Conservation (phyloP, 257 asterid species). For the Solanum virginianum region DNA sequence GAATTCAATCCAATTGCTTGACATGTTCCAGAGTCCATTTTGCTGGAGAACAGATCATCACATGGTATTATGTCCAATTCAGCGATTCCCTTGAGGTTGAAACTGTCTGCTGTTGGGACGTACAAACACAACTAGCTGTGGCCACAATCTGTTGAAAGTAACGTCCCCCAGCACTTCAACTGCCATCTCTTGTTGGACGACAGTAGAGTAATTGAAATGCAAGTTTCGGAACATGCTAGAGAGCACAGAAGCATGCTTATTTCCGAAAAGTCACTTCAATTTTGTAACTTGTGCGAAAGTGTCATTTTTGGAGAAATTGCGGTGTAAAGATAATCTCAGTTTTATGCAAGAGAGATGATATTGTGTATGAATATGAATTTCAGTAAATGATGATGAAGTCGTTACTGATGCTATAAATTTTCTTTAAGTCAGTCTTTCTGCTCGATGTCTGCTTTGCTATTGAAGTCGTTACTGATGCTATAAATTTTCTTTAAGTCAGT, state of each 20-base stretch:
- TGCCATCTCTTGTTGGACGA: not conserved
- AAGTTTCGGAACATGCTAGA: not conserved
- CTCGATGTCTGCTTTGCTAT: too few species aligned
- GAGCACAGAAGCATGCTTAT: not conserved
- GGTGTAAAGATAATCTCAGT: not conserved
- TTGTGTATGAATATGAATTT: not conserved
- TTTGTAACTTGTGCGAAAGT: not conserved
- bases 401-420: not conserved
- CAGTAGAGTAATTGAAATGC: not conserved
- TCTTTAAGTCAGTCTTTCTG: not conserved
- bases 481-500: not conserved
- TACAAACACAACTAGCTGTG: not conserved
- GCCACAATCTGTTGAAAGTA: not conserved
- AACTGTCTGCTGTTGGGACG: not conserved
- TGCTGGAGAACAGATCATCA: not conserved
- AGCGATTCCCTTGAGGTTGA: not conserved
- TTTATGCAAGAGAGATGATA: not conserved
- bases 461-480: not conserved
- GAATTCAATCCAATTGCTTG: conserved; percentile 4
- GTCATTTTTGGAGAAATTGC: not conserved
- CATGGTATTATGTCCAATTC: not conserved
- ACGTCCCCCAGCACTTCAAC: not conserved
- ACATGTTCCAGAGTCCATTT: not conserved
- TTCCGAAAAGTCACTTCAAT: not conserved
- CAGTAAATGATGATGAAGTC: not conserved